phyloP scores from a whole-genome alignment of 2,329 filamentous ascomycete genomes.

The Ophiostoma tasmaniense region DNA sequence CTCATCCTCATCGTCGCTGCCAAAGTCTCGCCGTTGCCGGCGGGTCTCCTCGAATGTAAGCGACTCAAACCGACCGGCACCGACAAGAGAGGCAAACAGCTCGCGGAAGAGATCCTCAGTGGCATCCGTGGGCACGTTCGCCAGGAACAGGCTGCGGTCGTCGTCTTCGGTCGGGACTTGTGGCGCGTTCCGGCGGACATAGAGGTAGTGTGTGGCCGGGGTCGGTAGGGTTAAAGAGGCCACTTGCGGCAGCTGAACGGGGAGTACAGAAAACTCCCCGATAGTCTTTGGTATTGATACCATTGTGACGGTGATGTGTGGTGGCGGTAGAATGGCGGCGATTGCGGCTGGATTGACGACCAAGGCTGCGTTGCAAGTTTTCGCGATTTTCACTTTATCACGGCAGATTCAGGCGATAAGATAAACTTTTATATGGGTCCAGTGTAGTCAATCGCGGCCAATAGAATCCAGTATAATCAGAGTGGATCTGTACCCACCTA shows the following conservation, averaged over 20 bases:
- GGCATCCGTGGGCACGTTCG: conserved; percentile 79
- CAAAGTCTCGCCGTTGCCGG: conserved; percentile 23
- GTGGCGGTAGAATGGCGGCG: neutral
- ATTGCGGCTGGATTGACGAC: neutral
- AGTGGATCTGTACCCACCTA: neutral
- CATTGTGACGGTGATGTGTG: conserved; percentile 24
- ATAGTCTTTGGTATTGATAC: conserved; percentile 27
- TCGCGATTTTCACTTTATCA: conserved; percentile 1
- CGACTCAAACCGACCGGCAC: conserved; percentile 67
- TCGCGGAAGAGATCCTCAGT: conserved; percentile 68
- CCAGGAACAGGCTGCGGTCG: conserved; percentile 75
- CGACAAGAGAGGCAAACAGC: conserved; percentile 66
- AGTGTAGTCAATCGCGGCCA: neutral
- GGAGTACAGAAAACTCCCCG: conserved; percentile 60
- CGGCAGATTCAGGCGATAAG: conserved; percentile 8
- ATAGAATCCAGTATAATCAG: neutral
- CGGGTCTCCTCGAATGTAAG: conserved; percentile 64
- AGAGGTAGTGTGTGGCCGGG: conserved; percentile 69
- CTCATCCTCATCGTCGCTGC: neutral
- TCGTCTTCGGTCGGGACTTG: conserved; percentile 67
- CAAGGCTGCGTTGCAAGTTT: neutral
- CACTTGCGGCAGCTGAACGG: conserved; percentile 56
- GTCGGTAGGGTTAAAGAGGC: conserved; percentile 47
- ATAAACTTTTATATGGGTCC: conserved; percentile 13
- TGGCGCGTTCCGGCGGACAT: conserved; percentile 75